phyloP scores from a whole-genome alignment of 306 rosid genomes.

The Ochetophila trinervis region DNA sequence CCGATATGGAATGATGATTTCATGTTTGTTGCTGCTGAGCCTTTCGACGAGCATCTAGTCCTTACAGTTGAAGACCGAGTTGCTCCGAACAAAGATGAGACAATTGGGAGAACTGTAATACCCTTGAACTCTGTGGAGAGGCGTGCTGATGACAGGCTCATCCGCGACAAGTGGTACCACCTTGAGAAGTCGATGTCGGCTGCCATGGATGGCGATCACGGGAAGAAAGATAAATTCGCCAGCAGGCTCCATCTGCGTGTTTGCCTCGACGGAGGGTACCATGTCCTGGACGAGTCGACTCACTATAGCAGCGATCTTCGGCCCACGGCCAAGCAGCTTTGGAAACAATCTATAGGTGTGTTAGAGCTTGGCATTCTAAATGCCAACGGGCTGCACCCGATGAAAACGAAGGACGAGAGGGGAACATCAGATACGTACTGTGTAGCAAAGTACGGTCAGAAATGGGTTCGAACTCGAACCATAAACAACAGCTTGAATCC shows the following conservation, averaged over 20 bases:
- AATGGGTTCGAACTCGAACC: conserved; percentile 95
- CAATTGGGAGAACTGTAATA: conserved; percentile 53
- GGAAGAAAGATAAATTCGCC: conserved; percentile 49
- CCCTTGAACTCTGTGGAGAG: conserved; percentile 45
- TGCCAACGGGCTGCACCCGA: conserved; percentile 64
- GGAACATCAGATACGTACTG: conserved; percentile 74
- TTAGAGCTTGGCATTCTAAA: conserved; percentile 81
- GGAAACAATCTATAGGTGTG: conserved; percentile 77
- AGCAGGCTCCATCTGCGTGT: conserved; percentile 58
- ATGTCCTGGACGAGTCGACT: conserved; percentile 88
- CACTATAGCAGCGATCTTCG: conserved; percentile 87
- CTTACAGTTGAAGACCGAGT: conserved; percentile 67
- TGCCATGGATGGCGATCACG: conserved; percentile 57
- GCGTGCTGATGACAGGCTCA: conserved; percentile 58
- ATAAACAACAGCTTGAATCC: conserved; percentile 59
- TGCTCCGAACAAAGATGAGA: conserved; percentile 75
- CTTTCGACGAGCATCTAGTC: conserved; percentile 74
- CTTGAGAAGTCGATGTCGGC: conserved; percentile 63
- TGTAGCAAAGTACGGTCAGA: conserved; percentile 87
- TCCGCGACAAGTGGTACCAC: conserved; percentile 53
- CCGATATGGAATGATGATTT: conserved; percentile 69
- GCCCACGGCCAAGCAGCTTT: conserved; percentile 62
- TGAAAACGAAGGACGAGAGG: conserved; percentile 64
- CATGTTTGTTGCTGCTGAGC: conserved; percentile 81
- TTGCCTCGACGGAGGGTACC: conserved; percentile 92